These are phyloP conservation scores for Deuterostichococcus epilithicus DNA, from an alignment of 139 green algal genomes.

Conservation along the genomic window DNA sequence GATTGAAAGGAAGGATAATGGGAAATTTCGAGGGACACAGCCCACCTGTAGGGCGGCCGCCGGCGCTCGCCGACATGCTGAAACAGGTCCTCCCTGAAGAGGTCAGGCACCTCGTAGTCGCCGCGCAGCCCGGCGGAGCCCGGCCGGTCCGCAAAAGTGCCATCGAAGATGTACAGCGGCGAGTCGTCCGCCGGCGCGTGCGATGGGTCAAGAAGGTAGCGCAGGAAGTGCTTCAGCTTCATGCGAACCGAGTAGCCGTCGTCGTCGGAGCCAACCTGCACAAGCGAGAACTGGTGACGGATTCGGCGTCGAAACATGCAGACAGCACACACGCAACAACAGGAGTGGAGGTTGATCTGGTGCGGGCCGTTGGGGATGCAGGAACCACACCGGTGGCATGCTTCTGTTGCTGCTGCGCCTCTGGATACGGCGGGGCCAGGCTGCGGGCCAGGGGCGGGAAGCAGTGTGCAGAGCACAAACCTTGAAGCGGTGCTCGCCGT, in stretches of 20 bases:
- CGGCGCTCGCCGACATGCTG: conserved; percentile 64
- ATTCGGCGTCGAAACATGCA: too few species aligned
- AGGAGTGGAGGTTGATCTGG: too few species aligned
- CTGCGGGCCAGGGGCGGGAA: too few species aligned
- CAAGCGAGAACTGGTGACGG: not conserved
- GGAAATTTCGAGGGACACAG: too few species aligned
- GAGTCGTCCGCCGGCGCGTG: conserved; percentile 61
- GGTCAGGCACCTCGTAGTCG: conserved; percentile 63
- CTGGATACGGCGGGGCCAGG: too few species aligned
- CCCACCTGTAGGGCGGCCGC: conserved; percentile 77
- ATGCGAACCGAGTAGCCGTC: conserved; percentile 88
- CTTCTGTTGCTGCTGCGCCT: too few species aligned
- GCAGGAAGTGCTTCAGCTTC: conserved; percentile 67
- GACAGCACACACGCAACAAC: too few species aligned
- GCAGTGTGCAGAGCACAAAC: conserved; percentile 21
- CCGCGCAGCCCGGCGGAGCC: conserved; percentile 21
- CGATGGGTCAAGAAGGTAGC: conserved; percentile 51
- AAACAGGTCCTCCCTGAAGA: conserved; percentile 82
- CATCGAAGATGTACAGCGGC: conserved; percentile 81
- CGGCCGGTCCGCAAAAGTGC: not conserved
- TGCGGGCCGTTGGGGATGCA: too few species aligned
- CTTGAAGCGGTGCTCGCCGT: conserved; percentile 78
- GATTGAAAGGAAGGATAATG: too few species aligned
- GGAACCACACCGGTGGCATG: too few species aligned
- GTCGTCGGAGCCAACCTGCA: conserved; percentile 84